Conservation (phyloP, 148 eudicot species). For the Vaccinium darrowii region DNA sequence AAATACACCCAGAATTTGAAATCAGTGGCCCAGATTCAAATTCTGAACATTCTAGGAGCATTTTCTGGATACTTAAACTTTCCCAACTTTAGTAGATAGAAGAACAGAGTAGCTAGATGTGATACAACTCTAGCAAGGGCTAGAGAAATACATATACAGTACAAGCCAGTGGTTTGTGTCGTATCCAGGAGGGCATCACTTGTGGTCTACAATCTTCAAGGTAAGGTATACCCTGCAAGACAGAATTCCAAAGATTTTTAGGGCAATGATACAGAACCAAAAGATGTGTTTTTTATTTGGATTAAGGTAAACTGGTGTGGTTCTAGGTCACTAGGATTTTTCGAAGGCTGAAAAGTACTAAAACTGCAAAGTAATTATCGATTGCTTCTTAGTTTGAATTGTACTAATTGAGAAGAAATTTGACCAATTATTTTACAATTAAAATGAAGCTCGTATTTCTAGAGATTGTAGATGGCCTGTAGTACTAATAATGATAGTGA, state of each 20-base stretch:
- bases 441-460: too few species aligned
- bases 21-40: too few species aligned
- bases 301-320: too few species aligned
- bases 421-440: too few species aligned
- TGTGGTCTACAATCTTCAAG: conserved; percentile 1
- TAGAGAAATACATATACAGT: background rate
- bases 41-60: too few species aligned
- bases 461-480: too few species aligned
- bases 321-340: too few species aligned
- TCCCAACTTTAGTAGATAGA: background rate
- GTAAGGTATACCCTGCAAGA: background rate
- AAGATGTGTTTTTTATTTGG: too few species aligned
- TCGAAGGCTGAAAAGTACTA: background rate
- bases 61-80: too few species aligned
- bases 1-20: too few species aligned
- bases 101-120: background rate
- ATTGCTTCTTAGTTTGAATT: background rate
- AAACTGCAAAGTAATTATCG: background rate
- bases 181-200: background rate
- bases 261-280: background rate
- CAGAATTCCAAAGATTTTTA: background rate
- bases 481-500: too few species aligned
- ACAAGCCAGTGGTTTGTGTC: background rate
- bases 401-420: background rate
- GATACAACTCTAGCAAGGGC: background rate